A percentile compares a stretch with the other conserved stretches of the same genome.
Evolutionary conservation across 148 eudicot genomes (phyloP).

Genomic region (Cornus suecica): DNA sequence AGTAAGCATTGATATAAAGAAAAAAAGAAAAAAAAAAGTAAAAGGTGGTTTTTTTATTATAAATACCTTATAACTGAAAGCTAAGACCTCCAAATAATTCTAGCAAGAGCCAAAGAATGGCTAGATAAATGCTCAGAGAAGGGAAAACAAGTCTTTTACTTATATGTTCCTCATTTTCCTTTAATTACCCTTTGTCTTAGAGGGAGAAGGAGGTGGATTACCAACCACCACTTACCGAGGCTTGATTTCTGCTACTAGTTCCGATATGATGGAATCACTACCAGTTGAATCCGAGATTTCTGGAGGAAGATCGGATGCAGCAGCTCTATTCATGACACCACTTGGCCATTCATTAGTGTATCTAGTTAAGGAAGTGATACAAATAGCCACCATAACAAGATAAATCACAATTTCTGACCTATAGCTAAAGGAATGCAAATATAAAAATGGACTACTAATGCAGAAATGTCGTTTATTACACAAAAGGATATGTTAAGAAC

Average conservation of each 20-base stretch:
- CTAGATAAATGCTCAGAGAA: background rate
- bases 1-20: background rate
- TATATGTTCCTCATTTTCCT: background rate
- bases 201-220: background rate
- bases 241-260: conserved; percentile 79
- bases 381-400: conserved; percentile 6
- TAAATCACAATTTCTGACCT: background rate
- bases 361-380: conserved; percentile 47
- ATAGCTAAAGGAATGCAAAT: background rate
- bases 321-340: conserved; percentile 57
- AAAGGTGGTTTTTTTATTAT: too few species aligned
- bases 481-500: conserved; percentile 89
- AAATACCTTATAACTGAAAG: background rate
- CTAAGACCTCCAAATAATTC: background rate
- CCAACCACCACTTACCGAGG: conserved; percentile 67
- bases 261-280: conserved; percentile 60
- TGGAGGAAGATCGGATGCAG: conserved; percentile 53
- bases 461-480: background rate
- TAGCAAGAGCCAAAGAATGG: background rate
- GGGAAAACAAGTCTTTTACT: too few species aligned
- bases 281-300: conserved; percentile 53
- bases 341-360: conserved; percentile 93
- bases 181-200: too few species aligned
- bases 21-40: background rate
- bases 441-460: background rate